Evolutionary conservation across 352 stramenopile genomes (phyloP), one percentile per base, ranked within the genome.

Genomic region (Pythium folliculosum): DNA sequence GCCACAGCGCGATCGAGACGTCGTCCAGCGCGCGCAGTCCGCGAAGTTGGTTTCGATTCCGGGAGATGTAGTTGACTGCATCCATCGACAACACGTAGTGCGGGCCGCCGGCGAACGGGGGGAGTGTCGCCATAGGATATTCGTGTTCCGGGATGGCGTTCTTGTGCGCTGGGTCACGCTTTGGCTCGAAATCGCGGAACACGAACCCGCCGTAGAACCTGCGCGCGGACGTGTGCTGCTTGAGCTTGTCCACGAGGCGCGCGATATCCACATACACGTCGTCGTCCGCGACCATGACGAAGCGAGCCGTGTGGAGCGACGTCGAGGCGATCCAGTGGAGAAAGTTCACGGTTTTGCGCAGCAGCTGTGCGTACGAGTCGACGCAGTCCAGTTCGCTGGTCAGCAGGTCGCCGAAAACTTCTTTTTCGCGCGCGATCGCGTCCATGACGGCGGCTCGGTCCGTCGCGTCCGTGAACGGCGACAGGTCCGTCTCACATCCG

Each of bases 311-410:
- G 14, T 7, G 40, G 1, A 32, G 35, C 3, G 23, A 54, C 32
- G 30, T 52, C 12, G 40, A 14, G 1, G 44, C 23, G 17, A 32
- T 37, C 43, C 45, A 72, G 25, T 55, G 50, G n/a, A 72, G 25
- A 49, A 92, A 92, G n/a, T 64, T 60, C 14, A 78, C 80, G 12
- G 81, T 73, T 43, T 91, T 91, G n/a, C 79, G 56, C 0, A 81
- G 57, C 47, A 91, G 48, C 7, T 71, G 54, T 9, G 55, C 52
- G 63, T 91, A 92, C 14, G 71, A 79, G 58, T 91, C 80, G 1
- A 64, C 64, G 57, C 82, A 88, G 6, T 13, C 12, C 13, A 91
- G 67, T 27, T 89, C 75, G 47, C 74, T 43, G 0, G 77, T 88
- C 2, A 92, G 67, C 3, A 92, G 55, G 44, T 91, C 83, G 19